These are phyloP conservation scores for Cetraspora pellucida DNA, from an alignment of 192 early-diverging fungal genomes.

Conservation along the genomic window DNA sequence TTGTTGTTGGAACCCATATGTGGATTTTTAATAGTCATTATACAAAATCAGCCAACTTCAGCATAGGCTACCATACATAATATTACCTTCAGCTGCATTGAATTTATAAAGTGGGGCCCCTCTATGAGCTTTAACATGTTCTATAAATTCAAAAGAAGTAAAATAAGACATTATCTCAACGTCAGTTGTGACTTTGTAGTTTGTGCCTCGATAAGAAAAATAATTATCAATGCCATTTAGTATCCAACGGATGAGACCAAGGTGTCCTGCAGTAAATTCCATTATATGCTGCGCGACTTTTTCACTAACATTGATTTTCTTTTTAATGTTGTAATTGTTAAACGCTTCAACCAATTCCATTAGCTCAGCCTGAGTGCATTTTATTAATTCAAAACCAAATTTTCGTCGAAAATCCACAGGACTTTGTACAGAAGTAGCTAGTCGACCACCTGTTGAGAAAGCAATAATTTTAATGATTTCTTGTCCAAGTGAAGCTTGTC, in stretches of 20 bases:
- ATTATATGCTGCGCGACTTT: constrained; percentile 25
- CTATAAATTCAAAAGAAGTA: constrained; percentile 17
- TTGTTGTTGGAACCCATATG: too few species aligned
- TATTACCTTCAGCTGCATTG: constrained; percentile 7
- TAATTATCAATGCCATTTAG: constrained; percentile 31
- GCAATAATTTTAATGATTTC: constrained; percentile 16
- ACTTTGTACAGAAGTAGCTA: constrained; percentile 15
- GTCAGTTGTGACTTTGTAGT: constrained; percentile 22
- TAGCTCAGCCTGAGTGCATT: constrained; percentile 15
- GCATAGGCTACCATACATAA: too few species aligned
- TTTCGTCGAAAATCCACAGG: constrained; percentile 30
- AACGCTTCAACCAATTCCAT: constrained; percentile 20
- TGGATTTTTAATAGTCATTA: too few species aligned
- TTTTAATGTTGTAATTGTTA: constrained; percentile 23
- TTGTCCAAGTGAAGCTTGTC: constrained; percentile 6
- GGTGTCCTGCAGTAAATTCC: constrained; percentile 28
- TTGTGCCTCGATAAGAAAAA: constrained; percentile 28
- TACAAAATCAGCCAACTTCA: too few species aligned
- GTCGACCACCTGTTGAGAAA: constrained; percentile 29
- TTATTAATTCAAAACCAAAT: constrained; percentile 27
- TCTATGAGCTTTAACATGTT: constrained; percentile 31
- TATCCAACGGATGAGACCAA: constrained; percentile 29
- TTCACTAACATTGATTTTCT: constrained; percentile 28
- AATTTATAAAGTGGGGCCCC: constrained; percentile 28
- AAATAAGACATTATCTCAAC: constrained; percentile 26